Conservation (phyloP, 768 basidiomycete species). For the Phaeolepiota aurea region DNA sequence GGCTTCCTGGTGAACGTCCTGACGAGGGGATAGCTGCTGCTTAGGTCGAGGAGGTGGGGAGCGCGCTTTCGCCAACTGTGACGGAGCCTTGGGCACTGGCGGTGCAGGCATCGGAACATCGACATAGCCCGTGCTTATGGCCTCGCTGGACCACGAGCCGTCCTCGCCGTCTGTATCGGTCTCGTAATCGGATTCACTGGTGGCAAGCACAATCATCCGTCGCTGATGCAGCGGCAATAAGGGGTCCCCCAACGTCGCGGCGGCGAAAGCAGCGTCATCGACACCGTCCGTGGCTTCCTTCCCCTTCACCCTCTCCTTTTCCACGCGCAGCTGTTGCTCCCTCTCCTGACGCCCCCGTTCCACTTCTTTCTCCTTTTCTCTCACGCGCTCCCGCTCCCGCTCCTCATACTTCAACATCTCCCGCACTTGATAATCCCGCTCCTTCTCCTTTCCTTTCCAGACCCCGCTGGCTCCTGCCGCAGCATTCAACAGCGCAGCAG, state of each 20-base stretch:
- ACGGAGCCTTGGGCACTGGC: neutral
- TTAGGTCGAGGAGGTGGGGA: conserved; percentile 6
- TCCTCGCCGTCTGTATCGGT: conserved; percentile 41
- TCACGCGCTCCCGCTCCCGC: conserved; percentile 1
- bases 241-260: conserved; percentile 16
- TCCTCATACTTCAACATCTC: conserved; percentile 2
- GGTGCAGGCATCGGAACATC: neutral
- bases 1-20: conserved; percentile 2
- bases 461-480: neutral
- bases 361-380: conserved; percentile 6
- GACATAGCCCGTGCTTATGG: conserved; percentile 26
- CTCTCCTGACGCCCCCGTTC: conserved; percentile 6
- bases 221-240: conserved; percentile 22
- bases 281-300: conserved; percentile 3
- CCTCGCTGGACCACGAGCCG: conserved; percentile 55
- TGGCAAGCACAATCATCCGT: conserved; percentile 39
- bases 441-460: conserved; percentile 5
- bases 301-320: neutral
- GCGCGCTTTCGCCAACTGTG: neutral
- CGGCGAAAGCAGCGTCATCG: neutral
- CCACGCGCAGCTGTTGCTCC: neutral
- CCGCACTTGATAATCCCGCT: conserved; percentile 4
- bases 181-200: conserved; percentile 48
- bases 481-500: neutral
- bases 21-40: conserved; percentile 4